Evolutionary conservation across 805 yeast species (phyloP), one percentile per base, ranked within the genome.

Genomic region (Sporopachydermia quercuum): DNA sequence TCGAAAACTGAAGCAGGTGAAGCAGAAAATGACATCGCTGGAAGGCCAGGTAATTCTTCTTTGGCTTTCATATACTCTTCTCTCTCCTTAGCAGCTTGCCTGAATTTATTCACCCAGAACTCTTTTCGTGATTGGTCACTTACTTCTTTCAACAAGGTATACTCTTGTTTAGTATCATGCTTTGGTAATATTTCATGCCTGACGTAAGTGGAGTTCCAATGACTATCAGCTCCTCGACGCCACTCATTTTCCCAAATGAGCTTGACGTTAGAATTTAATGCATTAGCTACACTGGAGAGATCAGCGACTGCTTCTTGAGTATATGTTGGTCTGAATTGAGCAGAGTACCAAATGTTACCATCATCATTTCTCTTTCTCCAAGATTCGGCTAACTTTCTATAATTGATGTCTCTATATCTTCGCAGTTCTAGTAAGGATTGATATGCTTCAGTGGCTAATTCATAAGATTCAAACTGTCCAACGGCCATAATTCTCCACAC

Each of bases 231-330:
- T 37, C 97, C 97, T 60, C 74, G 75, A 57, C 94, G 71, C 93
- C 94, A 86, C 40, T 72, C 63, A 47, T 76, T 74, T 50, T 85
- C 96, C 97, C 97, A 87, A 49, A 65, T 68, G 16, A 85, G 63
- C 36, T 63, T 70, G 33, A 78, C 63, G 41, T 18, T 15, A 11
- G 34, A 40, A 38, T 64, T 65, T 45, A 77, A 65, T 44, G 76
- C 78, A 41, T 79, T 86, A n/a, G 79, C 63, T 6, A 78, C 77
- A 39, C 74, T 68, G 19, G 74, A 61, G 47, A 87, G 61, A 59
- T 87, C 97, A 4, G 95, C 83, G 18, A 84, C 85, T 1, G 96
- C 81, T 57, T 87, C 96, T 57, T 84, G 94, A 8, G 93, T 67
- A 60, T 78, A 83, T 0, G 91, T 76, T 17, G 96, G 96, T 53